Conservation (phyloP, 108 stramenopile species). For the Conticribra guillardii region DNA sequence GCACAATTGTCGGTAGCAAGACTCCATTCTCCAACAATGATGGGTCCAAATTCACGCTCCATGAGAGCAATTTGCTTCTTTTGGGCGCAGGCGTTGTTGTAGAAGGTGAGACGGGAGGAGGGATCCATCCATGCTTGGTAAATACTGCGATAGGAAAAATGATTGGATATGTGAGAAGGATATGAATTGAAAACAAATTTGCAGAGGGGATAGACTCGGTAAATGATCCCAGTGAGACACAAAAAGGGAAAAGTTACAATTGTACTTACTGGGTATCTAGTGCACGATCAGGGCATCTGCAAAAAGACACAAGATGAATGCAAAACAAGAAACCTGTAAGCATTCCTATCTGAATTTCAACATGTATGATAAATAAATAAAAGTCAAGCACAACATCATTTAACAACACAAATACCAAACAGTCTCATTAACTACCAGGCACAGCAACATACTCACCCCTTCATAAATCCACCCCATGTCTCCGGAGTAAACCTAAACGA, state of each 20-base stretch:
- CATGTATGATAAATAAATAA: slow-evolving; percentile 1
- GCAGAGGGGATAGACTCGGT: neutral
- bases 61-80: slow-evolving; percentile 74
- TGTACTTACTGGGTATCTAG: slow-evolving; percentile 78
- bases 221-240: no score
- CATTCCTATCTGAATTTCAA: no score
- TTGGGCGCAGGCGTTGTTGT: slow-evolving; percentile 79
- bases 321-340: neutral
- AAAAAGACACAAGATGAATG: neutral
- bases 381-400: slow-evolving; percentile 3
- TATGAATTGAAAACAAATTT: neutral
- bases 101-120: slow-evolving; percentile 75
- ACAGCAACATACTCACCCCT: slow-evolving; percentile 53
- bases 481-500: slow-evolving; percentile 87
- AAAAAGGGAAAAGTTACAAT: neutral
- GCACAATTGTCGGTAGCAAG: slow-evolving; percentile 94
- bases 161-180: neutral
- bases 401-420: no score
- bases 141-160: slow-evolving; percentile 33
- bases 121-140: slow-evolving; percentile 94
- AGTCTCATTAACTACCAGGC: neutral
- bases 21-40: slow-evolving; percentile 93
- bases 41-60: slow-evolving; percentile 87
- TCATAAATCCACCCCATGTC: slow-evolving; percentile 94
- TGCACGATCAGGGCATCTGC: slow-evolving; percentile 81